Conservation (phyloP, 495 filamentous ascomycete species). For the Lasiosphaeriaceae sp. region DNA sequence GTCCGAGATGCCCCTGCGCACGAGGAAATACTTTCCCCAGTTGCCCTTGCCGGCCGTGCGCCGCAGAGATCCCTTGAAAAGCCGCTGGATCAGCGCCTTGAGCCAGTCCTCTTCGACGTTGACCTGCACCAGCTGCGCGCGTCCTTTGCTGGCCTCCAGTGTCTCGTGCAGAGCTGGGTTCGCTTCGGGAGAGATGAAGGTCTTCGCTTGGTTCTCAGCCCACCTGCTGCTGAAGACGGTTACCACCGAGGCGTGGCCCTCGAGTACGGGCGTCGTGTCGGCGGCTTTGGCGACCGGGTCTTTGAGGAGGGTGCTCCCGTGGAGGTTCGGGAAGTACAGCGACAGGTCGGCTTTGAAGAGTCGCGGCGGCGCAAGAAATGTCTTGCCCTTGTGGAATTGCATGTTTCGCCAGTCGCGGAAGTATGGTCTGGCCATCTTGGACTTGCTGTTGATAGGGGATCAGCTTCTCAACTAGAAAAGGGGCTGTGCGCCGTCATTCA, state of each 20-base stretch:
- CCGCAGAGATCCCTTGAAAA: slow-evolving; percentile 64
- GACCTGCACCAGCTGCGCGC: slow-evolving; percentile 72
- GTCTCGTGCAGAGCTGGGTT: slow-evolving; percentile 63
- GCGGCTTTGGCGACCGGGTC: slow-evolving; percentile 28
- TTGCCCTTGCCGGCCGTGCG: slow-evolving; percentile 52
- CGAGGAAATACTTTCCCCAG: slow-evolving; percentile 75
- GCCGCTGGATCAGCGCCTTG: slow-evolving; percentile 67
- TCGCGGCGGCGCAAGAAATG: slow-evolving; percentile 72
- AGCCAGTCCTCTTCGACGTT: slow-evolving; percentile 80
- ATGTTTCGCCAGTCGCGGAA: slow-evolving; percentile 90
- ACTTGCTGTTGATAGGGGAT: slow-evolving; percentile 33
- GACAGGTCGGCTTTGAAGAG: slow-evolving; percentile 72
- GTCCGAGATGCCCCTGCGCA: slow-evolving; percentile 70
- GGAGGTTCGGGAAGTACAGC: slow-evolving; percentile 90
- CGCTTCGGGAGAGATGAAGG: slow-evolving; percentile 58
- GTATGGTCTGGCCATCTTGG: slow-evolving; percentile 72
- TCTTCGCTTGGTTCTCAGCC: slow-evolving; percentile 75
- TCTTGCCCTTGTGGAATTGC: slow-evolving; percentile 78
- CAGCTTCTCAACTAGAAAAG: not conserved
- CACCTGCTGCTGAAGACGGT: slow-evolving; percentile 75
- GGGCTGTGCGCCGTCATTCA: not conserved
- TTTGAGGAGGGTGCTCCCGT: slow-evolving; percentile 66
- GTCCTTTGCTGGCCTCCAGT: slow-evolving; percentile 40
- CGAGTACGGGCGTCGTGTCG: slow-evolving; percentile 70
- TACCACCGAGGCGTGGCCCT: slow-evolving; percentile 71